Percentiles rank a stretch among this genome's conserved stretches.
phyloP scores from a whole-genome alignment of 257 asterid genomes.

The Petrea volubilis region DNA sequence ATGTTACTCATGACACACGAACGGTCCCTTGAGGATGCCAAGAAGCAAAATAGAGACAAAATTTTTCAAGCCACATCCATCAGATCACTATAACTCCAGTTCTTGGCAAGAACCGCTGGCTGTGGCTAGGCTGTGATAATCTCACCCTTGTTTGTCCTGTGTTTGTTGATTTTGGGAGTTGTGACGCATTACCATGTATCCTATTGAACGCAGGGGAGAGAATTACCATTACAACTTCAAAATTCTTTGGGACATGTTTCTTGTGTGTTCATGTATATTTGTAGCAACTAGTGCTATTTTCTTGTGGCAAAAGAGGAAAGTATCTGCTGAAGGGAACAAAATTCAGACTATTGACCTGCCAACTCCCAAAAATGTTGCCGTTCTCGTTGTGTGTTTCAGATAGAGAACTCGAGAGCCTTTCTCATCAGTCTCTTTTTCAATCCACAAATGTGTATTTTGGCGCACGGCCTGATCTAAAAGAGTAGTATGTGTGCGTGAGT shows the following conservation, averaged over 20 bases:
- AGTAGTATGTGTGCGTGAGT: constrained; percentile 43
- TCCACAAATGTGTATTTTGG: constrained; percentile 60
- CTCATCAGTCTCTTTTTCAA: constrained; percentile 54
- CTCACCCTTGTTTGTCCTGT: constrained; percentile 50
- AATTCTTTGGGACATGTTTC: constrained; percentile 51
- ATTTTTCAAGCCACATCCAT: constrained; percentile 38
- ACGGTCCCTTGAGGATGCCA: constrained; percentile 16
- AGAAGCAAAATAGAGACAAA: constrained; percentile 27
- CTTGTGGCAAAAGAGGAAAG: constrained; percentile 44
- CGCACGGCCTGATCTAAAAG: constrained; percentile 57
- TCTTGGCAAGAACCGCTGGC: constrained; percentile 59
- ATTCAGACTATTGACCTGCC: constrained; percentile 42
- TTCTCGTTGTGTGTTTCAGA: constrained; percentile 38
- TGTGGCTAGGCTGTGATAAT: constrained; percentile 66
- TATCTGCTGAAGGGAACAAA: constrained; percentile 30
- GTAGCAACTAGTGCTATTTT: constrained; percentile 47
- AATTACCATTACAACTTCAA: constrained; percentile 56
- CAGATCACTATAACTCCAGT: constrained; percentile 43
- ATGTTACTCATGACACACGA: constrained; percentile 56
- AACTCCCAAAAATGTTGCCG: constrained; percentile 38
- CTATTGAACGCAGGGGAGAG: constrained; percentile 43
- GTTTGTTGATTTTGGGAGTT: constrained; percentile 50
- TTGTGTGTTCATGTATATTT: constrained; percentile 44
- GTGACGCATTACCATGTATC: constrained; percentile 54
- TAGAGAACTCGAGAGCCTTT: constrained; percentile 63